Conservation (phyloP, 2,329 filamentous ascomycete genomes). For the Neoarthrinium moseri region DNA sequence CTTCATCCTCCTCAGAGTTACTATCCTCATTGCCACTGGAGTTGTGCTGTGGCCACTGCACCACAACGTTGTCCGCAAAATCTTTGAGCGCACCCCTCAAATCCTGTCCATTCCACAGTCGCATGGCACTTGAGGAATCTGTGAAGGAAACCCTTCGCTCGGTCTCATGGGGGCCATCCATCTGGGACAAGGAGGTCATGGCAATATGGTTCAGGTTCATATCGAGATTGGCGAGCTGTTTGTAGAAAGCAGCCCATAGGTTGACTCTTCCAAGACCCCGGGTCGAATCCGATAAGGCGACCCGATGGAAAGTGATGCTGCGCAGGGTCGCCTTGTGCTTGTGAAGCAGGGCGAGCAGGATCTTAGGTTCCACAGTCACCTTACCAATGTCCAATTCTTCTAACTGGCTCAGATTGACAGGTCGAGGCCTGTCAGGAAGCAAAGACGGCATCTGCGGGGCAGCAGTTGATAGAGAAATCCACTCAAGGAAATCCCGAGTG, state of each 20-base stretch:
- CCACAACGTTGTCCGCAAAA: constrained; percentile 15
- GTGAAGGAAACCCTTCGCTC: neutral
- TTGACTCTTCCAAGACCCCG: constrained; percentile 21
- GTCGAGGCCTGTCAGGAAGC: constrained; percentile 9
- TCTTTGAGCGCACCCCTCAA: constrained; percentile 34
- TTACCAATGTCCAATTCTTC: constrained; percentile 43
- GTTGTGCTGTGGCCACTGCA: constrained; percentile 13
- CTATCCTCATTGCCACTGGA: neutral
- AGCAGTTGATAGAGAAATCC: no score
- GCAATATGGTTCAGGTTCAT: constrained; percentile 33
- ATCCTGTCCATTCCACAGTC: constrained; percentile 29
- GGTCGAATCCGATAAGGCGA: constrained; percentile 25
- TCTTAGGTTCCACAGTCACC: constrained; percentile 23
- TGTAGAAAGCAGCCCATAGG: constrained; percentile 37
- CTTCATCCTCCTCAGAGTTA: constrained; percentile 14
- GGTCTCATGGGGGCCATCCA: constrained; percentile 20
- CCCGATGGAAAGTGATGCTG: constrained; percentile 43
- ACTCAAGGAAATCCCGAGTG: constrained; percentile 34
- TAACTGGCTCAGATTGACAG: constrained; percentile 32
- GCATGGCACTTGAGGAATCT: neutral
- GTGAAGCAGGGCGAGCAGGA: constrained; percentile 32
- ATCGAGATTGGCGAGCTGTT: constrained; percentile 27
- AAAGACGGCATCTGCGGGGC: no score
- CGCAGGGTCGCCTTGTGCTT: constrained; percentile 45
- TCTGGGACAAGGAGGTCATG: constrained; percentile 17